Base-by-base conservation (phyloP, 2,329 filamentous ascomycete species). In the Penicillium sp. region DNA sequence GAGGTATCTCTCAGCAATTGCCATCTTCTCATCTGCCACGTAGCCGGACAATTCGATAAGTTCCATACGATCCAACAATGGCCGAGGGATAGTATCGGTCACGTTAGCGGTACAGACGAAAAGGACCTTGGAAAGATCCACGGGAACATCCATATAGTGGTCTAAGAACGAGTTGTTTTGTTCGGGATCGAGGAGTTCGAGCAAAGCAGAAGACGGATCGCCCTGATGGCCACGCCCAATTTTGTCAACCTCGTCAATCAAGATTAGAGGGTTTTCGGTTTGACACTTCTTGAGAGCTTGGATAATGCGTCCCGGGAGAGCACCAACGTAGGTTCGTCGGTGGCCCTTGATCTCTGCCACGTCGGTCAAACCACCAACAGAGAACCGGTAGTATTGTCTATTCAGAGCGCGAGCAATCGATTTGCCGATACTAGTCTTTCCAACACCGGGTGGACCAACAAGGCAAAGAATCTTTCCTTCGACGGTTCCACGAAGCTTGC, bases 21-120 rank as follows among this genome's bases (percentile, higher is more conserved):
- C 93, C 87, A 96, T 97, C 83, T 99, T 99, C 82, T 99, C 94
- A 64, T 99, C 93, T 0, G 93, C 87, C 50, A 99, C 93, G 70
- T 99, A 99, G 11, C 94, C 94, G 36, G 93, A 97, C 2, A 99
- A 83, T 61, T 95, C 87, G 65, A 99, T 99, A 68, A 97, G 86
- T 75, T 99, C 94, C 94, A 99, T 99, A 66, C 94, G 88, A 72
- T 99, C 94, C 16, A 97, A 83, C 0, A 99, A 82, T 3, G 94
- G 95, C 41, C 92, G 86, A 16, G 94, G 94, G 60, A 99, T 99
- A 0, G 94, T 99, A 69, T 99, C 94, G 0, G 92, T 96, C 88
- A 97, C 95, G 75, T 99, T 99, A 58, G 94, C 94, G 15, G 94
- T 99, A 82, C 94, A 99, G 41, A 99, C 94, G 72, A 99, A 99